Conservation (phyloP, 2,329 filamentous ascomycete genomes). For the Paracoccidioides brasiliensis region DNA sequence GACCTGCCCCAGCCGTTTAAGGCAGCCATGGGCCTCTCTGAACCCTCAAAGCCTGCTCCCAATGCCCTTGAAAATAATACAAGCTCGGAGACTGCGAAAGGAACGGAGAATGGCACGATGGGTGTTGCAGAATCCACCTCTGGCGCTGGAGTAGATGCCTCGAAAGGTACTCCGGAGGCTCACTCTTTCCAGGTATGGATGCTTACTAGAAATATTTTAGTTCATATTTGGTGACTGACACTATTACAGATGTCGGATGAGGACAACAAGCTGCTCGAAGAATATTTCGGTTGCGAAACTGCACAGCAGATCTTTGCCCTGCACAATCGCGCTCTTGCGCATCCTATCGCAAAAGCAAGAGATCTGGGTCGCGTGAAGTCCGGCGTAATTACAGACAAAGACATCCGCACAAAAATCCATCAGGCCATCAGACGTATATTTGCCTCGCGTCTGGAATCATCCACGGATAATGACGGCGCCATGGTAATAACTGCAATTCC, state of each 20-base stretch:
- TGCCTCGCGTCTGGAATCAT: conserved; percentile 61
- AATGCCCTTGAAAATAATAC: not conserved
- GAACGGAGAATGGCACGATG: not conserved
- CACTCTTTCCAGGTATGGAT: not conserved
- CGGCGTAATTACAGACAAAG: conserved; percentile 45
- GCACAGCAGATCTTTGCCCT: conserved; percentile 42
- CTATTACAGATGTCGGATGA: conserved; percentile 21
- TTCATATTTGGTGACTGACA: not conserved
- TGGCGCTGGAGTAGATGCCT: not conserved
- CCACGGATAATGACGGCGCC: conserved; percentile 57
- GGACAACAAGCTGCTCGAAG: conserved; percentile 32
- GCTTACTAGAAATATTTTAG: not conserved
- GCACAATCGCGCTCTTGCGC: conserved; percentile 40
- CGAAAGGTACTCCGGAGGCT: not conserved
- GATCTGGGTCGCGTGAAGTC: conserved; percentile 43
- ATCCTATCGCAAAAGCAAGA: conserved; percentile 43
- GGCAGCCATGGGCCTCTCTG: not conserved
- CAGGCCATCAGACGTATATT: conserved; percentile 64
- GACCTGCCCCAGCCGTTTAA: conserved; percentile 16
- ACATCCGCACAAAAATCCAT: conserved; percentile 50
- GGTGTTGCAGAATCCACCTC: conserved; percentile 1
- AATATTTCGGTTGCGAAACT: conserved; percentile 40
- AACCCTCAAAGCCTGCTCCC: not conserved
- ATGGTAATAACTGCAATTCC: conserved; percentile 39
- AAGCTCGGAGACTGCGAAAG: not conserved